Evolutionary conservation across 2,329 filamentous ascomycete species (phyloP), one percentile per base, ranked within the genome.

Genomic region (Aschersonia sp.): DNA sequence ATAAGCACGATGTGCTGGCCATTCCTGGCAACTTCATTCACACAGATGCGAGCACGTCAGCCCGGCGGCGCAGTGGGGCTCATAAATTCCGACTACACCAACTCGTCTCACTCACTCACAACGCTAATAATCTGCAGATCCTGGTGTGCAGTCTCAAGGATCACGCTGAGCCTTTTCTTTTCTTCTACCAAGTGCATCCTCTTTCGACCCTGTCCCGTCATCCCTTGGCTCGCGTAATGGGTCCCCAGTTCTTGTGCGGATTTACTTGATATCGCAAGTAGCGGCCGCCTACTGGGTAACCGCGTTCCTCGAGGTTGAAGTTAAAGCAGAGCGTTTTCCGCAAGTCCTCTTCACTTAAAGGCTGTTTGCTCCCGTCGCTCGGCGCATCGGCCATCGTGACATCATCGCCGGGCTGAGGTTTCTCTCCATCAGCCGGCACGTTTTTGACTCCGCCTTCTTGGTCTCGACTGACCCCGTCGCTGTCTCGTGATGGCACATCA

Each of bases 181-280:
- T 22, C 22, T 22, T 22, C 22, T 22, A 22, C 22, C 4, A 22
- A 22, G 4, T 22, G 35, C 35, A 12, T 37, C 5, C 8, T 12
- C 35, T 37, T 37, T 5, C 35, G 12, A 37, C 35, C 2, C 22
- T 22, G 22, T 22, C 22, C 22, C 7, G 14, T 46, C 42, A 50
- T 11, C 50, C 69, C 53, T 63, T 71, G 30, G 76, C 76, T 53
- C 70, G 69, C 46, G 67, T 70, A 78, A 94, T 79, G 1, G 92
- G 92, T 0, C 92, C 92, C 92, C 92, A 98, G 62, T 97, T 92
- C 58, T 87, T 82, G 50, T 83, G 73, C 43, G 92, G 92, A 60
- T 97, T 97, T 51, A 82, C 68, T 68, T 95, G 92, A 64, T 96
- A 98, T 52, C 90, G 74, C 47, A 94, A 80, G 43, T 94, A 72